These are phyloP conservation scores for Trypethelium eluteriae DNA, from an alignment of 495 filamentous ascomycete genomes.

Conservation along the genomic window DNA sequence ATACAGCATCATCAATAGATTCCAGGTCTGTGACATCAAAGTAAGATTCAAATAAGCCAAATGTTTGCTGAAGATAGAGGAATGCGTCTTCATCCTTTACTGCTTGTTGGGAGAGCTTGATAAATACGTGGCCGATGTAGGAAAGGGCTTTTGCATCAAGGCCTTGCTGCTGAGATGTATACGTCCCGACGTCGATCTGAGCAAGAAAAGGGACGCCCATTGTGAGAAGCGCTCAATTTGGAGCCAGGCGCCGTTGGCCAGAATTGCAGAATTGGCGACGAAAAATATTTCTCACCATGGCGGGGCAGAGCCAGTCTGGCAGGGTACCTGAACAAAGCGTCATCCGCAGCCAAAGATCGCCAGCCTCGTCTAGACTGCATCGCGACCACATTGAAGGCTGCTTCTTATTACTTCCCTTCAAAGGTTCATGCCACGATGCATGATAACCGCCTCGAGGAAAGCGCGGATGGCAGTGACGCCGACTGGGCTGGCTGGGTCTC, in stretches of 20 bases:
- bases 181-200: conserved; percentile 49
- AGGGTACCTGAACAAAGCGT: not conserved
- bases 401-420: not conserved
- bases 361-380: not conserved
- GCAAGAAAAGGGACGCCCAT: conserved; percentile 37
- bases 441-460: not conserved
- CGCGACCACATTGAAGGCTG: not conserved
- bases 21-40: conserved; percentile 68
- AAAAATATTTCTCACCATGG: not conserved
- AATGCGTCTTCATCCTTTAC: conserved; percentile 48
- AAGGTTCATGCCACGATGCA: conserved; percentile 1
- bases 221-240: not conserved
- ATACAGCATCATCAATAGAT: conserved; percentile 60
- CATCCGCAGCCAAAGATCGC: not conserved
- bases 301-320: not conserved
- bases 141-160: conserved; percentile 63
- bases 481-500: not conserved
- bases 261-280: not conserved
- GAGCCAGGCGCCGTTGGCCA: too few relatives aligned
- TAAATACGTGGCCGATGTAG: conserved; percentile 68
- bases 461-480: not conserved
- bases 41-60: conserved; percentile 58
- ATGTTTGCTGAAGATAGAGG: conserved; percentile 60
- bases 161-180: conserved; percentile 45
- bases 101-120: conserved; percentile 51